Percentiles rank a stretch among this genome's conserved stretches.
Conservation (phyloP, 2,329 filamentous ascomycete genomes). For the Talaromyces sp. region DNA sequence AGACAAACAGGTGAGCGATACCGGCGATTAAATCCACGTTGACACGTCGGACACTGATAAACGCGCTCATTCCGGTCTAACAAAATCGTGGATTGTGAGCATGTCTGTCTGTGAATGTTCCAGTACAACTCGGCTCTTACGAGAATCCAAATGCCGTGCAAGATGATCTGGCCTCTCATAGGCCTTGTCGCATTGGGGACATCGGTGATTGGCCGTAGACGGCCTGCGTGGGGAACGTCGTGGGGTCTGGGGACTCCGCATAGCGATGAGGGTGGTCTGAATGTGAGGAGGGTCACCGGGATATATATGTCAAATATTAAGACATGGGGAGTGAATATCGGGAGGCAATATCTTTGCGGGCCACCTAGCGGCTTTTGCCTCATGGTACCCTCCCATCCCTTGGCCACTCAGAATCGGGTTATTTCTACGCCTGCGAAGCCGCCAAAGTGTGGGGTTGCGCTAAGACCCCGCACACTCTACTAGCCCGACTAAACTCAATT, state of each 20-base stretch:
- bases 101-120: not conserved
- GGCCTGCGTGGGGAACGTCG: constrained; percentile 11
- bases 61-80: constrained; percentile 20
- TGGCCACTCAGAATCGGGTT: not conserved
- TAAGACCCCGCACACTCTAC: not conserved
- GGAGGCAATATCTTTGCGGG: not conserved
- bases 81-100: not conserved
- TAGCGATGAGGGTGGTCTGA: not conserved
- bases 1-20: not conserved
- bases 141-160: constrained; percentile 19
- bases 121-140: not conserved
- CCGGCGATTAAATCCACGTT: constrained; percentile 20
- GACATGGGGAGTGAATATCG: not conserved
- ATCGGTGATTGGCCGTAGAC: constrained; percentile 7
- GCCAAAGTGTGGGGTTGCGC: not conserved
- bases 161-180: constrained; percentile 21
- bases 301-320: not conserved
- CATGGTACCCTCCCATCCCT: not conserved
- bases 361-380: not conserved
- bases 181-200: constrained; percentile 17
- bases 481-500: not conserved
- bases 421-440: not conserved
- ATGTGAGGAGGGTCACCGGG: not conserved
- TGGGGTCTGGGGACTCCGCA: constrained; percentile 9
- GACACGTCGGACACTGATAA: constrained; percentile 18